These are phyloP conservation scores for Flaveria trinervia DNA, from an alignment of 129 eudicot species.

Conservation along the genomic window DNA sequence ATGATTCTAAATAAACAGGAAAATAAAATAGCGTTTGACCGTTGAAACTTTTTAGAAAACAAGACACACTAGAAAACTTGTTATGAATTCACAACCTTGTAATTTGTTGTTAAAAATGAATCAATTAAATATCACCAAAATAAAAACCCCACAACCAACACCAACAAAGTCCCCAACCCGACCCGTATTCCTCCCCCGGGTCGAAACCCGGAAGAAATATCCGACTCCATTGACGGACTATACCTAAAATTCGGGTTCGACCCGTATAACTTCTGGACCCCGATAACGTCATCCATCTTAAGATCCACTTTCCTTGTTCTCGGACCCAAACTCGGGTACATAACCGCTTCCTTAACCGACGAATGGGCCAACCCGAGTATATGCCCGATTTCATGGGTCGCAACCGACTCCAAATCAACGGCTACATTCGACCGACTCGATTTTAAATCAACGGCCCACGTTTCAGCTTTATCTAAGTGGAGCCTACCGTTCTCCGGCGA, in stretches of 20 bases:
- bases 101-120: constrained; percentile 4
- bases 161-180: constrained; percentile 33
- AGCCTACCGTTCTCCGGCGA: constrained; percentile 87
- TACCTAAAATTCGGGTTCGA: constrained; percentile 76
- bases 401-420: constrained; percentile 88
- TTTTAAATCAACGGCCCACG: constrained; percentile 75
- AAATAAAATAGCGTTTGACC: too few species aligned
- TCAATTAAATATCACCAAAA: constrained; percentile 9
- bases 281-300: constrained; percentile 67
- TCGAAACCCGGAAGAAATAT: constrained; percentile 43
- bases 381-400: constrained; percentile 94
- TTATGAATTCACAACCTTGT: background rate
- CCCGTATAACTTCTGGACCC: constrained; percentile 80
- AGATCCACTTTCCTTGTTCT: constrained; percentile 73
- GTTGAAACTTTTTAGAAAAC: too few species aligned
- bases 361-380: constrained; percentile 91
- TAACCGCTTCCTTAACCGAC: constrained; percentile 64
- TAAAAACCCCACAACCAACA: constrained; percentile 25
- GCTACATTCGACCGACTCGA: constrained; percentile 49
- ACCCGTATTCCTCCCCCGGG: constrained; percentile 20
- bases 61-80: too few species aligned
- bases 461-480: constrained; percentile 72
- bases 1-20: too few species aligned
- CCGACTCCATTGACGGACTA: constrained; percentile 56
- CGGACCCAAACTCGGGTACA: constrained; percentile 91